A percentile compares a stretch with the other conserved stretches of the same genome.
Evolutionary conservation across 164 flowering plant genomes (phyloP).

Genomic region (Sedum album): DNA sequence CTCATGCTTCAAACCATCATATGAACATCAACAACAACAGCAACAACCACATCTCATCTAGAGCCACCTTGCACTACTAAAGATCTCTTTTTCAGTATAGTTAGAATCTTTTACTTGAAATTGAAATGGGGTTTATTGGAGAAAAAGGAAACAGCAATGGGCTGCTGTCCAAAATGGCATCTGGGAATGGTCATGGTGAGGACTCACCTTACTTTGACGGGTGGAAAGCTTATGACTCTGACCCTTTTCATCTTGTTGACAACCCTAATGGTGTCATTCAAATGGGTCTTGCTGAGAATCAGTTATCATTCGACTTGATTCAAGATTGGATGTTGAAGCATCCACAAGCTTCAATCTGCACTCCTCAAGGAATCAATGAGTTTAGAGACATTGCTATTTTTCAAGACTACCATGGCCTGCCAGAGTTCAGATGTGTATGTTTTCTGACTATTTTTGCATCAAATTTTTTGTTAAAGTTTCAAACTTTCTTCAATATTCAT

Average conservation of each 20-base stretch:
- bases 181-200: conserved; percentile 53
- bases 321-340: conserved; percentile 64
- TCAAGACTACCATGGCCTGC: conserved; percentile 87
- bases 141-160: conserved; percentile 8
- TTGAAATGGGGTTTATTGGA: conserved; percentile 14
- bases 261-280: conserved; percentile 59
- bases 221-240: conserved; percentile 58
- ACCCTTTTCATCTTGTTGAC: conserved; percentile 38
- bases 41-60: background rate
- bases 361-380: conserved; percentile 38
- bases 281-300: conserved; percentile 72
- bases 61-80: background rate
- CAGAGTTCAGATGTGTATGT: conserved; percentile 59
- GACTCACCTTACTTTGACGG: conserved; percentile 56
- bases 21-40: background rate
- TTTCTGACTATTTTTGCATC: background rate
- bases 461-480: background rate
- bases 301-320: conserved; percentile 53
- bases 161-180: conserved; percentile 46
- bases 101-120: background rate
- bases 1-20: background rate
- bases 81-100: background rate
- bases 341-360: conserved; percentile 69
- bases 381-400: conserved; percentile 61
- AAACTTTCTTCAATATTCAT: background rate